Percentiles rank a stretch among this genome's conserved stretches.
Evolutionary conservation across 441 rosid genomes (phyloP).

Genomic region (Macaranga tanarius): DNA sequence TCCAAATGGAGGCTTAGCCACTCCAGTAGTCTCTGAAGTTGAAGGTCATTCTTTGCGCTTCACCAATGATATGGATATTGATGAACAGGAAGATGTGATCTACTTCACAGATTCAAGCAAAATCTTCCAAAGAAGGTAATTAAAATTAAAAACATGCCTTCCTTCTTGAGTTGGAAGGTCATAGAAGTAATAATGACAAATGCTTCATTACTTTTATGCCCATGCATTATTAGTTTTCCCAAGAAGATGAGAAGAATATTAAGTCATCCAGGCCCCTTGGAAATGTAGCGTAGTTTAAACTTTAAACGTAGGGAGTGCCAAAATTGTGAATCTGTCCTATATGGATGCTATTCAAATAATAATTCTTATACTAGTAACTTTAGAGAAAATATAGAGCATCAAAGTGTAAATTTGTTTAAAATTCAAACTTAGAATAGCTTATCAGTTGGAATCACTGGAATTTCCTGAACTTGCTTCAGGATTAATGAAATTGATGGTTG

Average conservation of each 20-base stretch:
- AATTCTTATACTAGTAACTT: no score
- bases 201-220: neutral
- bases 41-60: constrained; percentile 54
- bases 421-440: neutral
- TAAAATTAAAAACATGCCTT: neutral
- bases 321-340: neutral
- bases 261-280: neutral
- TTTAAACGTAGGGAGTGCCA: neutral
- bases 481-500: neutral
- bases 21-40: constrained; percentile 46
- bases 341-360: neutral
- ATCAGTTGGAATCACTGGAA: neutral
- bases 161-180: neutral
- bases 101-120: constrained; percentile 78
- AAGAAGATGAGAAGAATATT: neutral
- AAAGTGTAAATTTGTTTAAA: neutral
- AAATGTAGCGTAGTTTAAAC: neutral
- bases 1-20: constrained; percentile 67
- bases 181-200: neutral
- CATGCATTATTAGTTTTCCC: neutral
- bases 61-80: constrained; percentile 72
- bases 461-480: neutral
- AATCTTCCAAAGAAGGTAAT: constrained; percentile 58
- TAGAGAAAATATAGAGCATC: neutral
- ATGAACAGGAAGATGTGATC: constrained; percentile 50